A percentile compares a stretch with the other conserved stretches of the same genome.
These are phyloP conservation scores for Willaertia magna DNA, from an alignment of 208 protist genomes.

Conservation along the genomic window DNA sequence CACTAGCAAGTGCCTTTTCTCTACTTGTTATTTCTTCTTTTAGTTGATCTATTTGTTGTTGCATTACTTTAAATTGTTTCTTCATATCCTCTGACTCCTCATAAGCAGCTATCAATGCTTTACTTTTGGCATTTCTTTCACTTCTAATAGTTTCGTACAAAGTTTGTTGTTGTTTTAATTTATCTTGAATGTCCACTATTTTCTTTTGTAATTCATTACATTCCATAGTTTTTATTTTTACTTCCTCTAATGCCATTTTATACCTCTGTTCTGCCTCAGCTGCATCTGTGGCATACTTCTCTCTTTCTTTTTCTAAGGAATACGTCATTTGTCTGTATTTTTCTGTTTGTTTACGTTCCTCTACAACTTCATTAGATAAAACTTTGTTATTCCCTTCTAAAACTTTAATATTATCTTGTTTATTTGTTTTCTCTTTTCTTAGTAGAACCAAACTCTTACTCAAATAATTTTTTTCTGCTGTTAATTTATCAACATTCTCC, in stretches of 20 bases:
- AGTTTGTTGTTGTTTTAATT: conserved; percentile 85
- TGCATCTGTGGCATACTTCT: conserved; percentile 54
- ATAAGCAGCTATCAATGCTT: conserved; percentile 83
- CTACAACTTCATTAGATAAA: conserved; percentile 64
- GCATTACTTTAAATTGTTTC: conserved; percentile 74
- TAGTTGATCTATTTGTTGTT: conserved; percentile 74
- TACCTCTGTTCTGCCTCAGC: conserved; percentile 58
- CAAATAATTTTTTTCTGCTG: conserved; percentile 1
- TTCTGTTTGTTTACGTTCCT: conserved; percentile 69
- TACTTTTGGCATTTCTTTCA: conserved; percentile 88
- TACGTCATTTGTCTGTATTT: conserved; percentile 69
- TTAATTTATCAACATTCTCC: conserved; percentile 27
- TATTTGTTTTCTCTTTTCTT: conserved; percentile 19
- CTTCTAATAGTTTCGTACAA: conserved; percentile 84
- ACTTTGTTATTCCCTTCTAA: conserved; percentile 68
- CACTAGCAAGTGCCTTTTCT: conserved; percentile 65
- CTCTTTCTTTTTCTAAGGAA: conserved; percentile 68
- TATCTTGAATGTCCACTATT: conserved; percentile 65
- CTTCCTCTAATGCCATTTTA: conserved; percentile 75
- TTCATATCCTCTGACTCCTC: conserved; percentile 81
- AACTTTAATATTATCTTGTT: conserved; percentile 58
- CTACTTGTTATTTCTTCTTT: conserved; percentile 88
- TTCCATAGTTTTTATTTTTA: conserved; percentile 60
- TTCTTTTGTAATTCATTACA: conserved; percentile 69
- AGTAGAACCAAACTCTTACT: not conserved